Evolutionary conservation across 1,284 basidiomycete species (phyloP), one percentile per base, ranked within the genome.

Genomic region (Irpex sp.): DNA sequence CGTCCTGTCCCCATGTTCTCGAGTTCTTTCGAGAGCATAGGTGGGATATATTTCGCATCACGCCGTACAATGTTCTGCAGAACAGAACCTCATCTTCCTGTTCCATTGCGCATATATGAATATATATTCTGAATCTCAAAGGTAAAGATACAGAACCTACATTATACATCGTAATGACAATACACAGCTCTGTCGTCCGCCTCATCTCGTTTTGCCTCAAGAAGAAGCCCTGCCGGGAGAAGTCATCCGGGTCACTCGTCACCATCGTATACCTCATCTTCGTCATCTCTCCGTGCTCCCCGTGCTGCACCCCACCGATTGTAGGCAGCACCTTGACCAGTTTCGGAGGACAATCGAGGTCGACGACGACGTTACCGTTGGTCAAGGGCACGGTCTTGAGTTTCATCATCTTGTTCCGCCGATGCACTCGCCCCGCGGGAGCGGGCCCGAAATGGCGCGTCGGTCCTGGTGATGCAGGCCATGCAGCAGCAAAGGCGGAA

Each of bases 141-240:
- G 5, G 62, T 13, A 44, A 9, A 61, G 8, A 62, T 5, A 7
- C 26, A 48, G n/a, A 7, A 81, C 89, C 67, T 70, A 92, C 91
- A 72, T 94, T 95, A 75, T 92, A 97, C 94, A 98, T 96, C 19
- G 97, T 98, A 72, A 98, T 92, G 66, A 93, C 92, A 75, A 97
- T 91, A 78, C 97, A 94, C 57, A 99, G 75, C 73, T 99, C 97
- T 1, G 96, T 99, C 66, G 89, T 85, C 51, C 96, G 82, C 47
- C 87, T 85, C 69, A 81, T 86, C 70, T 91, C 83, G 69, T 92
- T 92, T 72, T 98, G 96, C 52, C 97, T 84, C 37, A 99, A 82
- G 62, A 91, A 91, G 72, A 94, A 95, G 5, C 91, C 88, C 51
- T 88, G 87, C 65, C 82, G 82, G 71, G 93, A 88, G 72, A 98